Base-by-base conservation (phyloP, 345 rosid species). In the Lumnitzera racemosa region DNA sequence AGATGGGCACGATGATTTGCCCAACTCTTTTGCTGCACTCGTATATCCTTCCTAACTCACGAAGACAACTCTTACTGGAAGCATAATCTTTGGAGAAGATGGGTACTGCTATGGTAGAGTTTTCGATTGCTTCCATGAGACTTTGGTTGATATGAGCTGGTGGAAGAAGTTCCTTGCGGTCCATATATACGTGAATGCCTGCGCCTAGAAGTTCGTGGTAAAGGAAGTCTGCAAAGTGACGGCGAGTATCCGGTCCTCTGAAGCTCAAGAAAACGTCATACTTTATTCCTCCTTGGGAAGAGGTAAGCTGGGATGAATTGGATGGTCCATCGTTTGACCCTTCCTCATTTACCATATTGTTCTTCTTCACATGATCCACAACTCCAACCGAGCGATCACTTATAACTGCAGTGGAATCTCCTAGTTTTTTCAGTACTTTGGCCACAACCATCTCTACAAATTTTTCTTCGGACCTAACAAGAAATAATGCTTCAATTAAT, bases 171-270 rank as follows among this genome's bases (percentile, higher is more conserved):
- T 41, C 61, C 1, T 58, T 51, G 47, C 27, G 23, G 31, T 58
- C 61, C 23, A 41, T 16, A 27, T 13, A 58, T 1, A 58, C 61
- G 46, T 8, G 16, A 31, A 58, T 24, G 14, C 61, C 61, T 12
- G 0, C 46, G 13, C 15, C 3, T 17, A 0, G 6, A 13, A 58
- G 61, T 48, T 25, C 24, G 3, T 0, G 4, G 0, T 46, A 46
- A 25, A 58, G 61, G 61, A 15, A 58, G 46, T 24, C 16, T 43
- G 16, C 1, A 12, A 58, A 58, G 5, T n/a, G 24, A 43, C 6
- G 7, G 10, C 3, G 13, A 0, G 13, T 46, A 2, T 46, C 61
- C 0, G 17, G 3, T 14, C 61, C 51, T 24, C 51, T 43, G 24
- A 58, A 58, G 9, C 17, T 58, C 51, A 23, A 3, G 61, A 58